Base-by-base conservation (phyloP, 768 basidiomycete genomes). In the Naganishia antarctica region DNA sequence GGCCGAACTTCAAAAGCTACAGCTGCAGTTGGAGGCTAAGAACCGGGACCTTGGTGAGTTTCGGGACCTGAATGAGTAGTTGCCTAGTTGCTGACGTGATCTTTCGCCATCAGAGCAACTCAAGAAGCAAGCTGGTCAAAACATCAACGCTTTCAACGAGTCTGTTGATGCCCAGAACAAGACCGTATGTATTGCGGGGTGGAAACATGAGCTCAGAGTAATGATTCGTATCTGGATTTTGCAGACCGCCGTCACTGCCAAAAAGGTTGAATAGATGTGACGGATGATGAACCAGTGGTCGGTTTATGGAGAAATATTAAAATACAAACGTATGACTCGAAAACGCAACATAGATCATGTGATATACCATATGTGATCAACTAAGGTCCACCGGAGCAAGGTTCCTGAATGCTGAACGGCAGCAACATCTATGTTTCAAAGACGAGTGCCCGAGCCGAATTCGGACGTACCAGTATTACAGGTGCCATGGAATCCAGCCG, bases 101-200 rank as follows among this genome's bases (percentile, higher is more conserved):
- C n/a, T n/a, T n/a, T n/a, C n/a, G n/a, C n/a, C n/a, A 48, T 28
- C 70, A 90, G 89, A 85, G 21, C 87, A 86, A 21, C 76, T 92
- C 61, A 90, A 90, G 81, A 87, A 86, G 78, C 90, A 92, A 76
- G 87, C 89, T 0, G 75, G 80, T 0, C 87, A 88, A 70, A 89
- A 91, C 68, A 86, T 85, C 4, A 81, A 80, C 25, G 89, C 91
- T 73, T 92, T 88, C 70, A 87, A 91, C 79, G 82, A 90, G 60
- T 83, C 93, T 60, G 87, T 89, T 1, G 86, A 85, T 4, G 84
- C 62, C 23, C 53, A 57, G 53, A 18, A 57, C 34, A 57, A 41
- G 53, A 57, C 53, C 40, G 53, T 57, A 23, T 5, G 53, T 57
- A 40, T 23, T 13, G 8, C 2, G 34, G 7, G 2, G n/a, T 37